Percentiles rank a stretch among this genome's conserved stretches.
These are phyloP conservation scores for Myriangium duriaei DNA, from an alignment of 2,329 filamentous ascomycete genomes.

Conservation along the genomic window DNA sequence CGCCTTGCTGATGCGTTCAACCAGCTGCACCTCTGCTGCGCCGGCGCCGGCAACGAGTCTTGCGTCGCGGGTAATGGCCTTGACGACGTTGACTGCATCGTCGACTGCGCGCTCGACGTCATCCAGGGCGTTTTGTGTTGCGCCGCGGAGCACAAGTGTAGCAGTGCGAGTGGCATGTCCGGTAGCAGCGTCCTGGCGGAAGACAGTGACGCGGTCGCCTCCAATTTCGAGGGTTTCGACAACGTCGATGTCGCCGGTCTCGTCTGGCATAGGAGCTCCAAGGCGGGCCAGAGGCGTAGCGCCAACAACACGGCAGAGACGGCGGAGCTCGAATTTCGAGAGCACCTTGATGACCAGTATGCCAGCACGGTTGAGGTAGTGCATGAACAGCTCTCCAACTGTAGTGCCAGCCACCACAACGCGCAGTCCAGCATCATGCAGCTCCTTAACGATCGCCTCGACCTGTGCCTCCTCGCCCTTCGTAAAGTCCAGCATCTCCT, in stretches of 20 bases:
- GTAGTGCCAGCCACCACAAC: slow-evolving; percentile 86
- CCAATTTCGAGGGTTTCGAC: slow-evolving; percentile 97
- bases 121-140: slow-evolving; percentile 95
- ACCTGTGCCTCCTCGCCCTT: slow-evolving; percentile 92
- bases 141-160: slow-evolving; percentile 84
- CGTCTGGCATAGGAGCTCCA: slow-evolving; percentile 97
- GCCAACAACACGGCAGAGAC: slow-evolving; percentile 89
- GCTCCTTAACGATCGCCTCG: slow-evolving; percentile 83
- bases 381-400: slow-evolving; percentile 89
- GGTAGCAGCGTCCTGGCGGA: slow-evolving; percentile 92
- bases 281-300: slow-evolving; percentile 92
- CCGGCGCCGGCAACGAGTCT: slow-evolving; percentile 87
- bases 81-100: slow-evolving; percentile 96
- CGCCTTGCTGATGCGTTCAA: slow-evolving; percentile 79
- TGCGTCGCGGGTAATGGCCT: slow-evolving; percentile 90
- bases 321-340: slow-evolving; percentile 93
- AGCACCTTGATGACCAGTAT: slow-evolving; percentile 94
- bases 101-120: slow-evolving; percentile 95
- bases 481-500: slow-evolving; percentile 98
- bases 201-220: slow-evolving; percentile 94
- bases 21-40: slow-evolving; percentile 85
- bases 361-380: slow-evolving; percentile 95
- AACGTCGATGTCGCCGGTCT: slow-evolving; percentile 90
- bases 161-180: slow-evolving; percentile 66
- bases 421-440: slow-evolving; percentile 83